Evolutionary conservation across 768 basidiomycete species (phyloP).

Genomic region (Russula lepida): DNA sequence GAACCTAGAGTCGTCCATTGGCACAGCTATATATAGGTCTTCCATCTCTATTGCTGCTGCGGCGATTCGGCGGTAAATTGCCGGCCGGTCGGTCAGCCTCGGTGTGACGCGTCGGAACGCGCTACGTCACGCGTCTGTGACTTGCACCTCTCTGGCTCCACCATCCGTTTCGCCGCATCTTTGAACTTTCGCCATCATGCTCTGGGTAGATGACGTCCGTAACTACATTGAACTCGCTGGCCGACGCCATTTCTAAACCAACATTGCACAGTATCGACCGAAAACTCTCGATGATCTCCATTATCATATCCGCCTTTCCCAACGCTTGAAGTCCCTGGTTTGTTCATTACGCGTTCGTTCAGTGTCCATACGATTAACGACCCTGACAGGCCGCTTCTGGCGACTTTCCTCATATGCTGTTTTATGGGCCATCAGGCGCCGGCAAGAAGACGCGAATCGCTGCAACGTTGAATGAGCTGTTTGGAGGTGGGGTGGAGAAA

Average conservation of each 20-base stretch:
- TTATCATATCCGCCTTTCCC: constrained; percentile 78
- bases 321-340: constrained; percentile 72
- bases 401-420: constrained; percentile 96
- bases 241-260: background rate
- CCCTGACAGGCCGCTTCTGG: constrained; percentile 64
- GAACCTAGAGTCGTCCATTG: background rate
- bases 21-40: background rate
- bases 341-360: constrained; percentile 23
- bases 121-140: constrained; percentile 21
- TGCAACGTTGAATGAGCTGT: constrained; percentile 80
- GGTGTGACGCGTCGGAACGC: constrained; percentile 19
- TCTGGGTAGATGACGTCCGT: constrained; percentile 48
- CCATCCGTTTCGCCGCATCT: background rate
- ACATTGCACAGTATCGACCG: constrained; percentile 64
- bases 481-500: constrained; percentile 90
- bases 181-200: constrained; percentile 16
- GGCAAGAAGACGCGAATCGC: constrained; percentile 97
- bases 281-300: constrained; percentile 76
- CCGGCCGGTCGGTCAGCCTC: constrained; percentile 16
- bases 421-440: constrained; percentile 95
- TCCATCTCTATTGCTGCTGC: background rate
- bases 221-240: background rate
- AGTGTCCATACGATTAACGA: background rate
- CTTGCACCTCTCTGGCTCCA: background rate
- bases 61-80: constrained; percentile 2